Evolutionary conservation across 2,329 filamentous ascomycete species (phyloP).

Genomic region (Hansfordia pulvinata): DNA sequence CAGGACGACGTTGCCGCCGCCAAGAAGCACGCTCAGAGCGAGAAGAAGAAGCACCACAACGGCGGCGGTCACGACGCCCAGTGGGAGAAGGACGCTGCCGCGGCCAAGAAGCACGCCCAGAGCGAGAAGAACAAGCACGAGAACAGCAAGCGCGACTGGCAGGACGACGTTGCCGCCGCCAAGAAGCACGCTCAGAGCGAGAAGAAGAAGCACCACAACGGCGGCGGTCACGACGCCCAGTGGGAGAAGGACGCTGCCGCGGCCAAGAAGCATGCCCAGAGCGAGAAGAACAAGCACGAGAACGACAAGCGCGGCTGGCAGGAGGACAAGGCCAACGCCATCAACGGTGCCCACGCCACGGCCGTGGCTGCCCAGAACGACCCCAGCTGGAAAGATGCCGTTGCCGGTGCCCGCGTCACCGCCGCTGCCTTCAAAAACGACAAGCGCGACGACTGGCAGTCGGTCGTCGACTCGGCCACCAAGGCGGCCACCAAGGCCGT

Average conservation of each 20-base stretch:
- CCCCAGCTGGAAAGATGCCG: too few species aligned
- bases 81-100: too few species aligned
- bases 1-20: constrained; percentile 1
- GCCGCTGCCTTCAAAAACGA: constrained; percentile 1
- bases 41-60: constrained; percentile 1
- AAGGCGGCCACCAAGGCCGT: too few species aligned
- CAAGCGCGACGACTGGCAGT: constrained; percentile 8
- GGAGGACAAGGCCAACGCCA: constrained; percentile 3
- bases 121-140: too few species aligned
- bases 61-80: constrained; percentile 3
- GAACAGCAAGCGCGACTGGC: constrained; percentile 7
- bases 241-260: too few species aligned
- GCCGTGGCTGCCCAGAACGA: too few species aligned
- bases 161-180: constrained; percentile 1
- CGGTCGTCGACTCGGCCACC: constrained; percentile 7
- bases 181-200: too few species aligned
- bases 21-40: too few species aligned
- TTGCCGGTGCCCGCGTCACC: background rate
- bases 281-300: too few species aligned
- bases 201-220: background rate
- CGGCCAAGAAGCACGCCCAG: too few species aligned
- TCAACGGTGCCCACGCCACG: constrained; percentile 2
- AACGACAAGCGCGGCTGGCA: too few species aligned
- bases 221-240: constrained; percentile 3
- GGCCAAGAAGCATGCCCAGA: too few species aligned